Evolutionary conservation across 2,329 filamentous ascomycete species (phyloP).

Genomic region (Arthrobotrys megalospora): DNA sequence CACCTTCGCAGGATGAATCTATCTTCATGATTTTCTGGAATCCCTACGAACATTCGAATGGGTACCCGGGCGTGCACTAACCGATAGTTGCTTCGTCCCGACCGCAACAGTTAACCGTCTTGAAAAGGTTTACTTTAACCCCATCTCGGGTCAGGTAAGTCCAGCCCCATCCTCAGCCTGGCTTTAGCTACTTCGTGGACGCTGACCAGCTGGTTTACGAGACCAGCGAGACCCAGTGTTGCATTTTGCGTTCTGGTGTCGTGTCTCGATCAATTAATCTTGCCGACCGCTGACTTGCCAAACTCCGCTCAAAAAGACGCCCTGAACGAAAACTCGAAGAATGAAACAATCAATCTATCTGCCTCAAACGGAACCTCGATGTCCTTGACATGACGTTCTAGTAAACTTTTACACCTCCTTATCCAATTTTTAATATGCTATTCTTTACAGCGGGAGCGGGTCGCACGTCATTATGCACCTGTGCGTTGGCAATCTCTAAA

Average conservation of each 20-base stretch:
- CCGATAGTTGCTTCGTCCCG: constrained; percentile 14
- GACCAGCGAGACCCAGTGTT: constrained; percentile 16
- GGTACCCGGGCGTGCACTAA: neutral
- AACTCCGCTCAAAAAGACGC: constrained; percentile 17
- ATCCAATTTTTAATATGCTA: constrained; percentile 37
- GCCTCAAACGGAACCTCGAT: constrained; percentile 23
- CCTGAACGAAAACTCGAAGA: constrained; percentile 17
- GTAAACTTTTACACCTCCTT: constrained; percentile 41
- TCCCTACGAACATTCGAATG: neutral
- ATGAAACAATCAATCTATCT: constrained; percentile 31
- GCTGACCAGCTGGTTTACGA: no score
- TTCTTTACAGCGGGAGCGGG: constrained; percentile 58
- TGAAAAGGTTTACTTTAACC: neutral
- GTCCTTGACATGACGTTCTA: constrained; percentile 46
- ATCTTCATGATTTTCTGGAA: neutral
- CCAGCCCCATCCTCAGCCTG: constrained; percentile 37
- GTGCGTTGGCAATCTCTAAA: constrained; percentile 55
- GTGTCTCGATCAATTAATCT: constrained; percentile 20
- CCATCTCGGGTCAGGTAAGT: constrained; percentile 12
- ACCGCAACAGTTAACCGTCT: constrained; percentile 31
- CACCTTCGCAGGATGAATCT: neutral
- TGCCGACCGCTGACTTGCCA: constrained; percentile 49
- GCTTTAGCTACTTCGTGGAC: neutral
- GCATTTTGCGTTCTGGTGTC: constrained; percentile 59
- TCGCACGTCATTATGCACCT: constrained; percentile 61